Evolutionary conservation across 2,329 filamentous ascomycete species (phyloP), one percentile per base, ranked within the genome.

Genomic region (Epichloe bromicola): DNA sequence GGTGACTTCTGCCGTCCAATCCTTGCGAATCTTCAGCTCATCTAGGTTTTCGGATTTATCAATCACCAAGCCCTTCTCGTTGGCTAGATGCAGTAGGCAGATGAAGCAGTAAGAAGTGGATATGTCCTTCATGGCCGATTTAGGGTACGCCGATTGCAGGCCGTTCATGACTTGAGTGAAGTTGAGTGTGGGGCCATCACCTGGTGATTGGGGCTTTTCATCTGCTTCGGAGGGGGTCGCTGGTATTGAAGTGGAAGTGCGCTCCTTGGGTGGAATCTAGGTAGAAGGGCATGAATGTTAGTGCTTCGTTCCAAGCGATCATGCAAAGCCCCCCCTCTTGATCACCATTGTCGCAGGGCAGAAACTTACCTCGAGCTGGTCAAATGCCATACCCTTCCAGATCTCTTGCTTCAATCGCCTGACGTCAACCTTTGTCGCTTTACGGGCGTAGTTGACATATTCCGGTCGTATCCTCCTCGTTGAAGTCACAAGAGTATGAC

Each of bases 31-130:
- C 46, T 75, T 71, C 54, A 84, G 67, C 60, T 84, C 80, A 49
- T 70, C 72, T 51, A 84, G 67, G 46, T 74, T 78, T 41, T 72
- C 69, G 11, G 76, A 76, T 59, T 80, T 80, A 57, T 85, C 78
- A 55, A 96, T 85, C 23, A 85, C 75, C 39, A 96, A 72, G 0
- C 90, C 90, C 70, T 94, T 91, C 64, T 96, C 90, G 68, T 96
- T 96, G 53, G 90, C 90, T 60, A 96, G 65, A 68, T 96, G 90
- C 57, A 96, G 71, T 52, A 95, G 70, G 60, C 87, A 94, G 62
- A 98, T 98, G 70, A 97, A 98, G 65, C 93, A 95, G 68, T 72
- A 85, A 56, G 79, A 94, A 0, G 93, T 98, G 37, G 89, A 95
- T 61, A 98, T 97, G 67, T 98, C 93, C 54, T 85, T 82, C 81